Base-by-base conservation (phyloP, 192 early-diverging fungal genomes). In the Gorgonomyces haynaldii region DNA sequence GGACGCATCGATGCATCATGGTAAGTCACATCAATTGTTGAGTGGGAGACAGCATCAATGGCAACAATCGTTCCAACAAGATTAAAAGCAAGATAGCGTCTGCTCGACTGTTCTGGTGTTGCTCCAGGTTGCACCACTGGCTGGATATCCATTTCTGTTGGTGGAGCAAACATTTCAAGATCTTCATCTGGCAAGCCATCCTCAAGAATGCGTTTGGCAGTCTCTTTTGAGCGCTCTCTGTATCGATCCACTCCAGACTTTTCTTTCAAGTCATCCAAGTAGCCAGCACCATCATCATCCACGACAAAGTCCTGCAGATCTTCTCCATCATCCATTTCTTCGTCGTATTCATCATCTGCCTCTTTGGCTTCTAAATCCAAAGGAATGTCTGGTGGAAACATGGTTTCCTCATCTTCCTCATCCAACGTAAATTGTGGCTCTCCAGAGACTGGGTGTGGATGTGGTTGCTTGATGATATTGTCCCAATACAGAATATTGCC, bases 41-140 rank as follows among this genome's bases (percentile, higher is more conserved):
- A 74, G 62, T 86, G 77, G 1, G 76, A 62, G 10, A 67, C 74
- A 17, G 61, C 55, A 26, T 81, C 70, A 23, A 89, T 76, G 4
- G 79, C 68, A 37, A 76, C 74, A 13, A 98, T 79, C 3, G 73
- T 63, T 17, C 94, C 94, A 12, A 89, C 51, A 61, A 90, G 62
- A 53, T 93, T 93, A 61, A 91, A 91, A 12, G 82, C 64, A 2
- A 74, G 35, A 41, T 73, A 77, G 24, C 50, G 19, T 34, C 65
- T 50, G 37, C 40, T 39, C 22, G 36, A 44, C 27, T 57, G 35
- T 37, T 59, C 58, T 4, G 83, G 75, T 2, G 91, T 91, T 6
- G 89, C 62, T 4, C 88, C 89, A 19, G 92, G 77, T 47, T 98
- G 92, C 53, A 98, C 89, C 22, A 72, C 54, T n/a, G 65, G 62